phyloP scores from a whole-genome alignment of 371 early-diverging fungal species.

The Actinomucor elegans region DNA sequence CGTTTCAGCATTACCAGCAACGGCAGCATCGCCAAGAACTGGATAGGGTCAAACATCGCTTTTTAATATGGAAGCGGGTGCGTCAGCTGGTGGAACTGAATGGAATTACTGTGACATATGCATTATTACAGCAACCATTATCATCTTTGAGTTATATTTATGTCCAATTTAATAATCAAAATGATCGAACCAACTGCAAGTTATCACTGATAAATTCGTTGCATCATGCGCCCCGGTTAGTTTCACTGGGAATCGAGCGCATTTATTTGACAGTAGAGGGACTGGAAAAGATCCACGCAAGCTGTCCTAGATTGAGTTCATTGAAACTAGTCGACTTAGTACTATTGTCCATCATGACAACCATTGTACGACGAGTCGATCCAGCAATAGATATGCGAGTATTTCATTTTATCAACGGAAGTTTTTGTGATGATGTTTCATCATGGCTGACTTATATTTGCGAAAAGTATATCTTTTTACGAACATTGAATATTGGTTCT shows the following conservation, averaged over 20 bases:
- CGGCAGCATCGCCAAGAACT: constrained; percentile 1
- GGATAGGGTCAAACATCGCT: not conserved
- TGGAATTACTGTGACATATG: not conserved
- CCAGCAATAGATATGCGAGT: not conserved
- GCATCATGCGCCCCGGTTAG: not conserved
- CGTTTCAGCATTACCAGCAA: constrained; percentile 4
- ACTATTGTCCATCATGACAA: not conserved
- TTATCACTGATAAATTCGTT: not conserved
- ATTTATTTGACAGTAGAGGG: not conserved
- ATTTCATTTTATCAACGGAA: not conserved
- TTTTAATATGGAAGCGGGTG: not conserved
- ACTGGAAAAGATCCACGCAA: not conserved
- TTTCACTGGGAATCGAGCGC: not conserved
- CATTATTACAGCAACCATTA: not conserved
- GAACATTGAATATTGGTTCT: not conserved
- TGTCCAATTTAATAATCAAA: constrained; percentile 7
- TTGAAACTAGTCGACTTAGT: not conserved
- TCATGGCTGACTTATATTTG: not conserved
- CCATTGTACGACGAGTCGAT: not conserved
- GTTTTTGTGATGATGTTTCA: not conserved
- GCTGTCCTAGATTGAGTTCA: not conserved
- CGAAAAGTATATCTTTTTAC: not conserved
- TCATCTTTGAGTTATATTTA: not conserved
- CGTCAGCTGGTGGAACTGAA: constrained; percentile 2
- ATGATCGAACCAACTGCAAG: constrained; percentile 10